Conservation (phyloP, 169 alveolate genomes). For the Cryptosporidium parvum region DNA sequence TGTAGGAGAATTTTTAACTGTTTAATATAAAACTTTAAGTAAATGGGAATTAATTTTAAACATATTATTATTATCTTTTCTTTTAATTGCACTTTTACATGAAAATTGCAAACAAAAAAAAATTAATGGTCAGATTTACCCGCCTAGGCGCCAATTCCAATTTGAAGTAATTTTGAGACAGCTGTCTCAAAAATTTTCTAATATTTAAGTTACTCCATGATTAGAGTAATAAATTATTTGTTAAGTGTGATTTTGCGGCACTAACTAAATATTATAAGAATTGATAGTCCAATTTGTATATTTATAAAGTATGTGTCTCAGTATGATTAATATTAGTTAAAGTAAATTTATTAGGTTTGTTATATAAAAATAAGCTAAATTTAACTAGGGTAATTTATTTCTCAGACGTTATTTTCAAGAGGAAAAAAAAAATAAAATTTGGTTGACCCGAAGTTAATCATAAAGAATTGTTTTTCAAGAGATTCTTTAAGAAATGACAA, state of each 20-base stretch:
- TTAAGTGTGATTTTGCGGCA: slow-evolving; percentile 1
- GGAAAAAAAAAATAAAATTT: background rate
- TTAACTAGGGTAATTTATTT: background rate
- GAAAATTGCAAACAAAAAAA: background rate
- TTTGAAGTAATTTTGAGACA: slow-evolving; percentile 12
- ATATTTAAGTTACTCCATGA: background rate
- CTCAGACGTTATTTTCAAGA: background rate
- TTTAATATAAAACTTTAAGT: no score
- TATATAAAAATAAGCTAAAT: background rate
- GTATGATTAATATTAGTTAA: background rate
- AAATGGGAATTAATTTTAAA: no score
- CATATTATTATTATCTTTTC: no score
- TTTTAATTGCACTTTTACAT: background rate
- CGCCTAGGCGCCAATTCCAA: slow-evolving; percentile 10
- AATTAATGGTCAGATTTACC: background rate
- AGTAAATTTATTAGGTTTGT: background rate
- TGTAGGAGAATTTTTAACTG: background rate
- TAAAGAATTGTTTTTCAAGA: slow-evolving; percentile 11
- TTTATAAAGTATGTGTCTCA: slow-evolving; percentile 16
- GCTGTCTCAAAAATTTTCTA: slow-evolving; percentile 9
- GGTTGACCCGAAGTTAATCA: background rate
- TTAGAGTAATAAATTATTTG: background rate
- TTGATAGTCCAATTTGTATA: background rate
- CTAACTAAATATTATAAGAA: background rate
- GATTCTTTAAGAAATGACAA: slow-evolving; percentile 56